Evolutionary conservation across 176 grass and related monocot species (phyloP), one percentile per base, ranked within the genome.

Genomic region (Thinopyrum elongatum): DNA sequence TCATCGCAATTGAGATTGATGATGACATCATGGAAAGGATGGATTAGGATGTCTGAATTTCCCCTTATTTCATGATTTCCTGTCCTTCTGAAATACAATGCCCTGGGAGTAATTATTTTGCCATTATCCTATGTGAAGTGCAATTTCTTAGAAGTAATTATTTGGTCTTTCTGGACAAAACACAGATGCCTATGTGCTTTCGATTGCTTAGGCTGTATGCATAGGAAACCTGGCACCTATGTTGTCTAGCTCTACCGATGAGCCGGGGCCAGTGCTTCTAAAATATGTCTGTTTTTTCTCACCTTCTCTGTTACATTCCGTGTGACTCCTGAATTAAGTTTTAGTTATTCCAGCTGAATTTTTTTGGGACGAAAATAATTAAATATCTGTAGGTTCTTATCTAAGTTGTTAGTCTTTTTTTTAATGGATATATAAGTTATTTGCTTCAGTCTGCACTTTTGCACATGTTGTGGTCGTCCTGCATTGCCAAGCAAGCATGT

Each of bases 1-100:
- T 92, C 57, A 80, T 79, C 25, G 65, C 75, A 6, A 86, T 95
- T 15, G 90, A 95, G 61, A 95, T 95, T 27, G 90, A 95, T 9
- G 93, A 92, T 19, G 90, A 90, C 60, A 87, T 95, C 80, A 47
- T 92, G 80, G 82, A 85, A 79, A 92, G 90, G 76, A 47, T 92
- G 80, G 82, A 85, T 47, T 95, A 92, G 80, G 51, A 70, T 55
- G 77, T 81, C 77, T 11, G 29, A 77, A 63, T 76, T 88, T 39
- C 60, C 68, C 33, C 28, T 53, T 80, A 55, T 26, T 70, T 49
- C 61, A 33, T 10, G 17, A 33, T 30, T 84, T 22, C 22, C 17
- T 64, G 16, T 70, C 13, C 16, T 91, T 85, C 51, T 41, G 10
- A 59, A 59, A 22, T 57, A 70, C 63, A 69, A 38, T 49, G 26